Conservation (phyloP, 1,284 basidiomycete genomes). For the Cystobasidium sp. region DNA sequence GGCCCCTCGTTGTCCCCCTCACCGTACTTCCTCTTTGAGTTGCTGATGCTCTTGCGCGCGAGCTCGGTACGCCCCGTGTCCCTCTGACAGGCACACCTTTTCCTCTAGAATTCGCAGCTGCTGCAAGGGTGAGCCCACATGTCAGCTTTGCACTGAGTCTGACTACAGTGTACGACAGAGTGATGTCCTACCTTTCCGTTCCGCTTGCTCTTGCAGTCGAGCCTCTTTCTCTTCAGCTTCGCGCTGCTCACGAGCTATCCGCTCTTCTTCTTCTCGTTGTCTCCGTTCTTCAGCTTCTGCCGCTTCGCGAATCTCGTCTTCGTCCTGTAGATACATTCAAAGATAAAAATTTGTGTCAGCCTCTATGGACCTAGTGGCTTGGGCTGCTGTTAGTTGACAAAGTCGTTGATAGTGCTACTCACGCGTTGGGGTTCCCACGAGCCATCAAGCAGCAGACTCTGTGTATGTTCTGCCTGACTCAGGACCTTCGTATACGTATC, state of each 20-base stretch:
- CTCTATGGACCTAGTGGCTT: background rate
- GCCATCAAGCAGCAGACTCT: conserved; percentile 50
- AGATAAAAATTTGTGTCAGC: background rate
- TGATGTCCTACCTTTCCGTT: conserved; percentile 18
- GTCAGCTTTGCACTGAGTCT: background rate
- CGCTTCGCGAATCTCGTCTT: conserved; percentile 35
- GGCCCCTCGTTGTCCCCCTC: conserved; percentile 18
- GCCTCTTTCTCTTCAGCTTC: conserved; percentile 24
- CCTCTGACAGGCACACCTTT: conserved; percentile 7
- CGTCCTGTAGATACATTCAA: conserved; percentile 18
- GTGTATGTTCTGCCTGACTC: conserved; percentile 53
- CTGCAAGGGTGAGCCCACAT: background rate
- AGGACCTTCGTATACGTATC: conserved; percentile 52
- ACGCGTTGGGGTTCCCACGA: conserved; percentile 46
- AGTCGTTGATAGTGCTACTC: background rate
- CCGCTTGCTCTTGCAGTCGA: conserved; percentile 22
- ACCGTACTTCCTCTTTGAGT: conserved; percentile 12
- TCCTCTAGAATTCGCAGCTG: conserved; percentile 13
- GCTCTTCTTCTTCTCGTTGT: conserved; percentile 37
- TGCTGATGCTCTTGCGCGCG: background rate
- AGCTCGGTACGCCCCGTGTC: conserved; percentile 3
- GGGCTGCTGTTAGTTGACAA: background rate
- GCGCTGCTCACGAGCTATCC: conserved; percentile 19
- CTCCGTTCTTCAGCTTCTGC: conserved; percentile 24
- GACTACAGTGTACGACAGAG: background rate